These are phyloP conservation scores for Saccharomycopsis sp. DNA, from an alignment of 805 yeast genomes.

Conservation along the genomic window DNA sequence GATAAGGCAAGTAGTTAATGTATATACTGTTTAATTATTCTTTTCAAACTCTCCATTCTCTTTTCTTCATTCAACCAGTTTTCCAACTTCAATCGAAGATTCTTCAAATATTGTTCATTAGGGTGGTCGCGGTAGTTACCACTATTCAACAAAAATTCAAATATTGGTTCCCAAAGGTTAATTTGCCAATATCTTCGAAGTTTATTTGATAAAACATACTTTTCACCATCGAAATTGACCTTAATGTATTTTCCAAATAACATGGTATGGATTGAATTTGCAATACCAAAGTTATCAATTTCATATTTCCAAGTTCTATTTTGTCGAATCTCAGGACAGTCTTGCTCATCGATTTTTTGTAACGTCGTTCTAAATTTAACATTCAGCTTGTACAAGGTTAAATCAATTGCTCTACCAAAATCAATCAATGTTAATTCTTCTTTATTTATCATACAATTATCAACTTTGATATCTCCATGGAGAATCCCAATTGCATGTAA, in stretches of 20 bases:
- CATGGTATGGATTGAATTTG: constrained; percentile 64
- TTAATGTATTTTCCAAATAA: constrained; percentile 63
- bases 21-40: no score
- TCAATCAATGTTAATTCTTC: constrained; percentile 65
- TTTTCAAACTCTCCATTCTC: not conserved
- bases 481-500: constrained; percentile 63
- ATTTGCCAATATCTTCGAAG: constrained; percentile 73
- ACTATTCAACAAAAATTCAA: constrained; percentile 51
- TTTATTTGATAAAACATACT: constrained; percentile 34
- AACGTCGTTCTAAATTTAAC: constrained; percentile 50
- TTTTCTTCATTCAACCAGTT: not conserved
- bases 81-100: not conserved
- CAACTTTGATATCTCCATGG: constrained; percentile 84
- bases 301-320: constrained; percentile 66
- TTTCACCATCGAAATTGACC: constrained; percentile 24
- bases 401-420: constrained; percentile 75
- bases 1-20: no score
- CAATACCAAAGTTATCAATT: constrained; percentile 79
- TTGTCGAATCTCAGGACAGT: constrained; percentile 63
- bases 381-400: constrained; percentile 44
- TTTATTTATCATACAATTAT: constrained; percentile 68
- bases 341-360: constrained; percentile 49
- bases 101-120: not conserved
- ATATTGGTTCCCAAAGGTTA: constrained; percentile 62
- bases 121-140: not conserved